These are phyloP conservation scores for Tetragonia tetragonoides DNA, from an alignment of 148 eudicot species.

Conservation along the genomic window DNA sequence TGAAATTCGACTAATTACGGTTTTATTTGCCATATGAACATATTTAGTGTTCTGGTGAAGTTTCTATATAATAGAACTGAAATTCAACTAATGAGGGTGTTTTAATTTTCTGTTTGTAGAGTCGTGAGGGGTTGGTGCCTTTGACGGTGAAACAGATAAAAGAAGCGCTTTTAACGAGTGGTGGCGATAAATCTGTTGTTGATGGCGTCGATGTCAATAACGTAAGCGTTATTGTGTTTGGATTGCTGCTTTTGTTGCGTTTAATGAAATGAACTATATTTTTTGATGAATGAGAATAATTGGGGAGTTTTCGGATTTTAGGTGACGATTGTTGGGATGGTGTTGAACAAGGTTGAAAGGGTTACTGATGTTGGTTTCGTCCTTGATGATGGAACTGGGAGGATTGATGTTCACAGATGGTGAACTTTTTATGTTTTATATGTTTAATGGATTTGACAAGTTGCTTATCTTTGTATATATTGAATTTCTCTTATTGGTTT, in stretches of 20 bases:
- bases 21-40: too few relatives aligned
- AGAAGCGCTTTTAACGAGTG: constrained; percentile 47
- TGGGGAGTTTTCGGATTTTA: constrained; percentile 27
- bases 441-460: not conserved
- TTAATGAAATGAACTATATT: not conserved
- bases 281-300: constrained; percentile 4
- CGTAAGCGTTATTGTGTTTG: constrained; percentile 34
- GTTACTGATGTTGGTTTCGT: constrained; percentile 70
- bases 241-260: not conserved
- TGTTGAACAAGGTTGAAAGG: constrained; percentile 60
- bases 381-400: constrained; percentile 90
- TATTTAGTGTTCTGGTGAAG: too few relatives aligned
- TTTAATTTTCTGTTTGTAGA: constrained; percentile 39
- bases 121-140: constrained; percentile 70
- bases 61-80: too few relatives aligned
- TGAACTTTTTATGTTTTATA: constrained; percentile 24
- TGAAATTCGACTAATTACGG: not conserved
- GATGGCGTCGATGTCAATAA: constrained; percentile 76
- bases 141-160: constrained; percentile 82
- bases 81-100: constrained; percentile 2
- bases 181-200: constrained; percentile 49
- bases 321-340: constrained; percentile 85
- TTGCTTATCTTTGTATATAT: not conserved
- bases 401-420: constrained; percentile 82
- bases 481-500: not conserved